Base-by-base conservation (phyloP, 2,329 filamentous ascomycete species). In the Huntiella moniliformis region DNA sequence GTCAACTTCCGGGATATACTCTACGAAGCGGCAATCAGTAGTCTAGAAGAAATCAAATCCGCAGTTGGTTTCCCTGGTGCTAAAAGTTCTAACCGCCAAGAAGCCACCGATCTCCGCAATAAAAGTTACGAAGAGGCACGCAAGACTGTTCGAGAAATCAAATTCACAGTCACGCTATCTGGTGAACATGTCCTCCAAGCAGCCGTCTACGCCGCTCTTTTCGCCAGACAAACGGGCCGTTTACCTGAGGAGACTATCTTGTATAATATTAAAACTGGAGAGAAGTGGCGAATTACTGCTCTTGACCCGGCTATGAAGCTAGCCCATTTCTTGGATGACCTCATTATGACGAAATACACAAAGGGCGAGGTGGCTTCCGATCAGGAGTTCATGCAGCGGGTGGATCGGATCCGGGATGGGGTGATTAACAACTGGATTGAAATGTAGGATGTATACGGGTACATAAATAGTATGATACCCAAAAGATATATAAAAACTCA, bases 81-180 rank as follows among this genome's bases (percentile, higher is more conserved):
- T 35, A 31, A 46, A 31, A 45, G 43, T n/a, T 7, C 33, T 12
- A 34, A 18, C 8, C 17, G 6, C 16, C 15, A 18, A 3, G 38
- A 18, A 3, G 17, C 13, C 39, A 6, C 15, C 22, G 17, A 42
- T 11, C 16, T 32, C 10, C 28, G 35, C 4, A 10, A 18, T 11
- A 3, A 13, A 22, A 17, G 15, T 5, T 13, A 22, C 8, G 44
- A 36, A 1, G 13, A 38, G 7, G 15, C 32, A 10, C 12, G 39
- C 12, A 38, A 52, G 12, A 38, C 49, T 10, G 42, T 58, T 17
- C 58, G 56, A 56, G 56, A 58, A 50, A 54, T 58, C 41, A 59
- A 59, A 34, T 58, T 58, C 47, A 55, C 56, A 4, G 50, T 51
- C 3, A 11, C 52, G 5, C 52, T 59, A 10, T 49, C 53, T 10